Conservation (phyloP, 352 stramenopile genomes). For the Phytopythium delawarense region DNA sequence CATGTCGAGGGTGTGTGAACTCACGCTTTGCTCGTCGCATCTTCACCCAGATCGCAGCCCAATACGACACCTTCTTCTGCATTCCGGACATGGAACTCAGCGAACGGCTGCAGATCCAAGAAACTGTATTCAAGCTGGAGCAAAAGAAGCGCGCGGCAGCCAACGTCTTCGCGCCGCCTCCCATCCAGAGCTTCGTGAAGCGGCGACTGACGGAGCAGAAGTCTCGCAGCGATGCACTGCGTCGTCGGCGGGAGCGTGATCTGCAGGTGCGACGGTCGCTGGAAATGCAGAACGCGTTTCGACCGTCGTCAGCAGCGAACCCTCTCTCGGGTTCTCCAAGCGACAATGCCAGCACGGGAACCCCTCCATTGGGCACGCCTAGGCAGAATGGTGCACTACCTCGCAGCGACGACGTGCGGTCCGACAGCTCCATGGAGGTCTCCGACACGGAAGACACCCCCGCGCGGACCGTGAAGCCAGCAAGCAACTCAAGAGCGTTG, state of each 20-base stretch:
- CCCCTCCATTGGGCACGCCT: not conserved
- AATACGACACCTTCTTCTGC: conserved; percentile 80
- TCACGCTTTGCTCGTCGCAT: not conserved
- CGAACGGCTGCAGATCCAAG: conserved; percentile 59
- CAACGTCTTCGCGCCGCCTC: conserved; percentile 52
- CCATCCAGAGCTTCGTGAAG: conserved; percentile 84
- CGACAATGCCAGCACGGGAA: conserved; percentile 10
- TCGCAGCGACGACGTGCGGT: conserved; percentile 20
- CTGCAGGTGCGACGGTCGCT: conserved; percentile 63
- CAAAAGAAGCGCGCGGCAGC: conserved; percentile 36
- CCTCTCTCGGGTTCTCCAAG: conserved; percentile 6
- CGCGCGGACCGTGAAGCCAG: not conserved
- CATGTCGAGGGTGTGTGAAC: not conserved
- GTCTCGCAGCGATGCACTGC: conserved; percentile 59
- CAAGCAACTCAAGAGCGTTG: not conserved
- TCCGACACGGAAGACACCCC: conserved; percentile 44
- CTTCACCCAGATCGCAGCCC: conserved; percentile 36
- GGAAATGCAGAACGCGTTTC: conserved; percentile 35
- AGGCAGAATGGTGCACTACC: not conserved
- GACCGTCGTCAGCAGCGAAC: conserved; percentile 10
- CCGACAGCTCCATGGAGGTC: conserved; percentile 71
- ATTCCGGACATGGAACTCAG: conserved; percentile 36
- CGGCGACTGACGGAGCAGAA: conserved; percentile 75
- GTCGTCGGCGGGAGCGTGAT: conserved; percentile 71
- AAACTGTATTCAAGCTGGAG: conserved; percentile 67